Conservation (phyloP, 2,329 filamentous ascomycete species). For the Aspergillus luchuensis region DNA sequence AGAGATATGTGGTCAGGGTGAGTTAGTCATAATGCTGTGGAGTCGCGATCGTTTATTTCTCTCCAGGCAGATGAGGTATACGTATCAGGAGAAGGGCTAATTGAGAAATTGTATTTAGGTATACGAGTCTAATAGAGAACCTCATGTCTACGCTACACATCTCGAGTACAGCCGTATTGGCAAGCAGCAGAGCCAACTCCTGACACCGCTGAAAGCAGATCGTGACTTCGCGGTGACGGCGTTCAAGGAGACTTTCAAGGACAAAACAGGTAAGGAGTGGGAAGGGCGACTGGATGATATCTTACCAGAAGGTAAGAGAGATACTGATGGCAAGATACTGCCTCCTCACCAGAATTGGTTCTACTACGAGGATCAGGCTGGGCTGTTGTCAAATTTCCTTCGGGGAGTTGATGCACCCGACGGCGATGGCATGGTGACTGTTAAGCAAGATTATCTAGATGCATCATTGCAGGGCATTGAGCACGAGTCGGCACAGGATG, state of each 20-base stretch:
- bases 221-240: constrained; percentile 47
- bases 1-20: constrained; percentile 64
- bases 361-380: constrained; percentile 24
- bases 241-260: constrained; percentile 61
- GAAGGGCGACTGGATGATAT: constrained; percentile 42
- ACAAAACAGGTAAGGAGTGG: constrained; percentile 63
- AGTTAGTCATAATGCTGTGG: constrained; percentile 26
- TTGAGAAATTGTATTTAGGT: constrained; percentile 51
- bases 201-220: constrained; percentile 36
- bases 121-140: constrained; percentile 64
- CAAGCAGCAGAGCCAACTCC: constrained; percentile 32
- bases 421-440: not conserved
- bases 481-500: not conserved
- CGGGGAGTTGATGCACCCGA: constrained; percentile 1
- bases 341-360: constrained; percentile 38
- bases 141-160: constrained; percentile 63
- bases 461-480: not conserved
- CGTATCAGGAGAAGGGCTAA: not conserved
- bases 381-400: constrained; percentile 27
- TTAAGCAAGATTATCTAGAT: not conserved
- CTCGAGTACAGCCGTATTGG: constrained; percentile 49
- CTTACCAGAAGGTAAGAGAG: constrained; percentile 23
- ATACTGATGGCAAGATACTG: constrained; percentile 26
- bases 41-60: not conserved
- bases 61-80: not conserved